Evolutionary conservation across 306 rosid genomes (phyloP).

Genomic region (Begonia fuchsioides): DNA sequence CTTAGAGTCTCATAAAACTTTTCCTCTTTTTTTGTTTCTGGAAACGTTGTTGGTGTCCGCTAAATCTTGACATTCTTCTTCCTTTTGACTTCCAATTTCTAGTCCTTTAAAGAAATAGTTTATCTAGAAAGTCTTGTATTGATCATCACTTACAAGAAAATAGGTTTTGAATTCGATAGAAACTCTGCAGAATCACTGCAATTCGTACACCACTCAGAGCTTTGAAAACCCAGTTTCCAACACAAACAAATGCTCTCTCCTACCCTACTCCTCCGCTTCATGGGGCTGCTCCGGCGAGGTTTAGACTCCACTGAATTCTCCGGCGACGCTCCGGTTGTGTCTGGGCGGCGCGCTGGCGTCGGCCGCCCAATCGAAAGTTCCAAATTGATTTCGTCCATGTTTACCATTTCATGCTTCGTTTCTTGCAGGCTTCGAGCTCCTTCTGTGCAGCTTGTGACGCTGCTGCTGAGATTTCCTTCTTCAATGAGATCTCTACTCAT

Average conservation of each 20-base stretch:
- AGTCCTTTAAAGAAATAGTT: too few relatives aligned
- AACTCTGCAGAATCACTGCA: constrained; percentile 21
- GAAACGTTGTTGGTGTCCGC: too few relatives aligned
- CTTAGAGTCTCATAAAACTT: too few relatives aligned
- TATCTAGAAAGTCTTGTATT: too few relatives aligned
- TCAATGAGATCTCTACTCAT: constrained; percentile 1
- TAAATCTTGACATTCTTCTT: too few relatives aligned
- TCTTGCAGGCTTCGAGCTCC: constrained; percentile 8
- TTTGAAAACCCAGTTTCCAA: constrained; percentile 26
- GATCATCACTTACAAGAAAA: too few relatives aligned
- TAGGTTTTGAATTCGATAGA: neutral
- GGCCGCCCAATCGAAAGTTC: constrained; percentile 46
- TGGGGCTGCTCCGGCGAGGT: constrained; percentile 1
- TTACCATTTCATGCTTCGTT: neutral
- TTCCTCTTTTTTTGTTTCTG: too few relatives aligned
- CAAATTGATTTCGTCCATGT: constrained; percentile 20
- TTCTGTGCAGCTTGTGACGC: constrained; percentile 38
- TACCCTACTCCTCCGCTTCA: neutral
- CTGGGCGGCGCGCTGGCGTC: constrained; percentile 26
- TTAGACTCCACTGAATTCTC: constrained; percentile 38
- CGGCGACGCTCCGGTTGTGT: constrained; percentile 13
- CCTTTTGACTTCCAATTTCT: too few relatives aligned
- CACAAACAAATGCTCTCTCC: constrained; percentile 21
- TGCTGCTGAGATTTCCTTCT: constrained; percentile 25
- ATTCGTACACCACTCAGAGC: constrained; percentile 16